A percentile compares a stretch with the other conserved stretches of the same genome.
Evolutionary conservation across 805 yeast species (phyloP).

Genomic region (Tetrapisispora arboricola): DNA sequence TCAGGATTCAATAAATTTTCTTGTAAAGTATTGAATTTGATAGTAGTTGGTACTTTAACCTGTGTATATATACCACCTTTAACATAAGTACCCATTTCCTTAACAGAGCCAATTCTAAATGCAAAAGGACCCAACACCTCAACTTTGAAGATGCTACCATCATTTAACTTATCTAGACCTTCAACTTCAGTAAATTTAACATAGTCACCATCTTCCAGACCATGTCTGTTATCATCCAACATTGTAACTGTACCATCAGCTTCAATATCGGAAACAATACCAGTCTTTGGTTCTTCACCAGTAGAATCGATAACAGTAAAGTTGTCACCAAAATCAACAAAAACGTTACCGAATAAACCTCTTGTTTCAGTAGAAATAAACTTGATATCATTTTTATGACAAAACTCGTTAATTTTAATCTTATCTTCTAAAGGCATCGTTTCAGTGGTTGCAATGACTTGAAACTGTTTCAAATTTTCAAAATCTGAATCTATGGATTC

Average conservation of each 20-base stretch:
- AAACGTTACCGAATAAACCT: conserved; percentile 81
- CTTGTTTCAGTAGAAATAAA: conserved; percentile 73
- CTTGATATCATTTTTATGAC: conserved; percentile 65
- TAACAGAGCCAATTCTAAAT: conserved; percentile 52
- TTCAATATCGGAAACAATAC: conserved; percentile 86
- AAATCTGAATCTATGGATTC: conserved; percentile 41
- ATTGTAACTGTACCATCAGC: conserved; percentile 84
- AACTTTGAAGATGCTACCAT: conserved; percentile 62
- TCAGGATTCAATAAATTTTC: conserved; percentile 72
- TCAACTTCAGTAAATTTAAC: conserved; percentile 80
- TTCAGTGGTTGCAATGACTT: conserved; percentile 79
- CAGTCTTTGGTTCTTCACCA: conserved; percentile 86
- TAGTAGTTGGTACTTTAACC: conserved; percentile 68
- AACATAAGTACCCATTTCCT: conserved; percentile 52
- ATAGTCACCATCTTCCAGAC: conserved; percentile 82
- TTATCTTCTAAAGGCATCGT: conserved; percentile 58
- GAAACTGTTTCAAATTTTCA: conserved; percentile 43
- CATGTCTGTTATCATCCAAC: conserved; percentile 87
- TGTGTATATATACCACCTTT: conserved; percentile 89
- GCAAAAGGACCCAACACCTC: conserved; percentile 94
- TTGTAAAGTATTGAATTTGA: conserved; percentile 52
- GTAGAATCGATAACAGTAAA: conserved; percentile 76
- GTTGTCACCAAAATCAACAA: conserved; percentile 80
- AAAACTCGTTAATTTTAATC: conserved; percentile 58
- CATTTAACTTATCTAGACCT: conserved; percentile 67